Base-by-base conservation (phyloP, 352 stramenopile species). In the Phytophthora vignae region DNA sequence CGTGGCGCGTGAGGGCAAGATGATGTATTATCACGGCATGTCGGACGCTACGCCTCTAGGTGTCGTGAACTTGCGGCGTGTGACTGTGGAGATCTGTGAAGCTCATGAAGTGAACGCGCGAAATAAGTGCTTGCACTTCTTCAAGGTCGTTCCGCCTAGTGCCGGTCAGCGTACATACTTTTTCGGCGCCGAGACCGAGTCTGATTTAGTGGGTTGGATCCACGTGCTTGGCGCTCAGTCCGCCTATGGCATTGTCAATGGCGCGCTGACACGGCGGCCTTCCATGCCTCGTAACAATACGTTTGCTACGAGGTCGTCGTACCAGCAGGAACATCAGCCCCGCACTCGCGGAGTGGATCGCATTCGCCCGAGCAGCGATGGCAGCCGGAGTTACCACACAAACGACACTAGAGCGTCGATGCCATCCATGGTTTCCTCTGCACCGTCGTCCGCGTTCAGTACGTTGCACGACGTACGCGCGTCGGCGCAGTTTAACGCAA, bases 21-120 rank as follows among this genome's bases (percentile, higher is more conserved):
- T 95, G 63, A 94, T 86, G 77, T 95, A 95, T 55, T 95, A 90
- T 33, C 74, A 88, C 31, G 81, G 71, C 10, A 79, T 84, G 6
- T 87, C 83, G 2, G 86, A 94, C 40, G 82, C 86, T 14, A 93
- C 88, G 22, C 40, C 40, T 21, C 67, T 92, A 15, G 87, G 87
- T 3, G 78, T 83, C 12, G 84, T 95, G 2, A 81, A 91, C 61
- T 69, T 95, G 42, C 84, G 68, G 9, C 70, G 77, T 54, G 77
- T 89, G 9, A 87, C 73, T 10, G 84, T 93, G 27, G 82, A 93
- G 53, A 83, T 86, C 9, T 92, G 84, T 19, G 74, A 85, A 54
- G 55, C 83, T 0, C 62, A 82, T 59, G 87, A 93, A 69, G 80
- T 91, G n/a, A 92, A 90, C 48, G 83, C 83, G n/a, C 74, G 77